Conservation (phyloP, 202 grass and related monocot genomes). For the Setaria italica region DNA sequence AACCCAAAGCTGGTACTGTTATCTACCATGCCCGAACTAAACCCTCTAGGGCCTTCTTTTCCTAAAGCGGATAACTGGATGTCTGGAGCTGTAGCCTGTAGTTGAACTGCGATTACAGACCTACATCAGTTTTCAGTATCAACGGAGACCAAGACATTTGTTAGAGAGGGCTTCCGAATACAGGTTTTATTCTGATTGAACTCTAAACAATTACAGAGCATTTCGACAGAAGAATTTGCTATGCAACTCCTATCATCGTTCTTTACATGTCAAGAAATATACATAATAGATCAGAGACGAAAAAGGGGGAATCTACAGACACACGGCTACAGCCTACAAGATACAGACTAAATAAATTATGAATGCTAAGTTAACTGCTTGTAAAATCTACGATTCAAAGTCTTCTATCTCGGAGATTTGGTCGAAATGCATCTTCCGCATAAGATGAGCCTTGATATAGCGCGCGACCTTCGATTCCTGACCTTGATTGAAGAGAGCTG, state of each 20-base stretch:
- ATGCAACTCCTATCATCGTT: slow-evolving; percentile 35
- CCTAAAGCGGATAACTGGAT: background rate
- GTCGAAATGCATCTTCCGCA: slow-evolving; percentile 90
- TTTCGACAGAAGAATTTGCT: slow-evolving; percentile 55
- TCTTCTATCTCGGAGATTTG: slow-evolving; percentile 71
- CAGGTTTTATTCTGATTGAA: background rate
- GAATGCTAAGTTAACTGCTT: slow-evolving; percentile 40
- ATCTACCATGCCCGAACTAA: background rate
- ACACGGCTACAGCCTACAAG: slow-evolving; percentile 48
- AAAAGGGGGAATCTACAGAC: slow-evolving; percentile 40
- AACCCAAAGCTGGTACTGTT: background rate
- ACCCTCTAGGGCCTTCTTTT: background rate
- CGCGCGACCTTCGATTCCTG: slow-evolving; percentile 49
- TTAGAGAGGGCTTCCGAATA: slow-evolving; percentile 7
- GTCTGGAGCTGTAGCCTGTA: background rate
- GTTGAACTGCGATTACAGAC: background rate
- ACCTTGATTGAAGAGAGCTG: slow-evolving; percentile 67
- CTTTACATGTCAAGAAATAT: slow-evolving; percentile 54
- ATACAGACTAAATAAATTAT: slow-evolving; percentile 41
- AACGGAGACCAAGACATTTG: background rate
- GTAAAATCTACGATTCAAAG: slow-evolving; percentile 32
- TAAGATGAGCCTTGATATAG: slow-evolving; percentile 64
- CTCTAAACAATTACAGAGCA: slow-evolving; percentile 48
- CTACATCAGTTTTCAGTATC: background rate
- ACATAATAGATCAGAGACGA: slow-evolving; percentile 43